phyloP scores from a whole-genome alignment of 768 basidiomycete genomes.

The Suillus bovinus region DNA sequence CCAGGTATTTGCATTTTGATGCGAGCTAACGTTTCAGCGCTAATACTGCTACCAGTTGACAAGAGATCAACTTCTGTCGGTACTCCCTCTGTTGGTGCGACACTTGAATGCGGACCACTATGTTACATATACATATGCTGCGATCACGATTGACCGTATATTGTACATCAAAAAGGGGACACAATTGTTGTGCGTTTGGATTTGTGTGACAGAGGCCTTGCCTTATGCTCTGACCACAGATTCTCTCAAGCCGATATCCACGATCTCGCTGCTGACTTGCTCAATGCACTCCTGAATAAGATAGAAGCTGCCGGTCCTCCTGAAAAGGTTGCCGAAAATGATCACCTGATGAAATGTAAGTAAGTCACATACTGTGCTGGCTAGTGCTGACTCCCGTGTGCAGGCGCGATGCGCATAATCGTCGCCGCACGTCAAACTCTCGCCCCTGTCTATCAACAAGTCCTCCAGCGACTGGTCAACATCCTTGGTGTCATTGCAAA shows the following conservation, averaged over 20 bases:
- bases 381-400: slow-evolving; percentile 8
- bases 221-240: slow-evolving; percentile 39
- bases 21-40: not conserved
- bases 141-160: slow-evolving; percentile 96
- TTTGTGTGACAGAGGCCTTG: slow-evolving; percentile 5
- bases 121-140: slow-evolving; percentile 94
- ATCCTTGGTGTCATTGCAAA: slow-evolving; percentile 89
- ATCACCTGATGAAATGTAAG: slow-evolving; percentile 96
- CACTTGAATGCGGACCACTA: slow-evolving; percentile 85
- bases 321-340: slow-evolving; percentile 95
- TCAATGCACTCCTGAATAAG: slow-evolving; percentile 72
- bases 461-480: slow-evolving; percentile 71
- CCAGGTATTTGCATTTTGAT: slow-evolving; percentile 54
- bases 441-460: slow-evolving; percentile 61
- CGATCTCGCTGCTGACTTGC: slow-evolving; percentile 73
- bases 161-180: slow-evolving; percentile 84
- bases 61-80: slow-evolving; percentile 89
- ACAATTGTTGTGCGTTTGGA: slow-evolving; percentile 62
- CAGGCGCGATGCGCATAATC: slow-evolving; percentile 92
- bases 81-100: slow-evolving; percentile 80
- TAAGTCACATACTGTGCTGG: slow-evolving; percentile 5
- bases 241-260: slow-evolving; percentile 88
- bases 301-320: slow-evolving; percentile 80
- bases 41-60: slow-evolving; percentile 59
- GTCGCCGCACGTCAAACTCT: slow-evolving; percentile 83